phyloP scores from a whole-genome alignment of 1,284 basidiomycete genomes.

The Rhizopogon parksii region DNA sequence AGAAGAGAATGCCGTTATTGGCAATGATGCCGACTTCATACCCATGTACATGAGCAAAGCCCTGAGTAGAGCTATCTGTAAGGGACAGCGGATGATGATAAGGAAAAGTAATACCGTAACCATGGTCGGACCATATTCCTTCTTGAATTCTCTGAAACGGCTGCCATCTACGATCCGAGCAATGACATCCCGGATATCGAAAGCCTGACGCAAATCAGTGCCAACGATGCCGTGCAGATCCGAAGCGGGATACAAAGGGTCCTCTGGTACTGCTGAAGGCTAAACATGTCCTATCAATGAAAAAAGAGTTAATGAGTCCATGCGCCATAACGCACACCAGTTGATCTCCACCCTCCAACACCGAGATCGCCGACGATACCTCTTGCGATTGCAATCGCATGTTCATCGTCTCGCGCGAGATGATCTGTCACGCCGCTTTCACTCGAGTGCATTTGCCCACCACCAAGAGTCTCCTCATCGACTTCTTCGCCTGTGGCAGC shows the following conservation, averaged over 20 bases:
- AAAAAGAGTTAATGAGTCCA: neutral
- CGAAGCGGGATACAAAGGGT: conserved; percentile 72
- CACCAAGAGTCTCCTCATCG: conserved; percentile 88
- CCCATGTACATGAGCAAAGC: conserved; percentile 88
- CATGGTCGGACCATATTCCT: conserved; percentile 86
- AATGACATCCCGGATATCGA: conserved; percentile 93
- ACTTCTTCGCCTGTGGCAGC: conserved; percentile 93
- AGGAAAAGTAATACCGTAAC: conserved; percentile 58
- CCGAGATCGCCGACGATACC: conserved; percentile 79
- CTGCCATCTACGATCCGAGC: conserved; percentile 88
- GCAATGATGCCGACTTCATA: conserved; percentile 86
- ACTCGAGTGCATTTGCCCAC: conserved; percentile 90
- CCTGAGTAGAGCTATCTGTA: conserved; percentile 36
- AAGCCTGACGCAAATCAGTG: conserved; percentile 79
- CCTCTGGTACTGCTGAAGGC: conserved; percentile 56
- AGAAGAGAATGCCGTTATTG: conserved; percentile 93
- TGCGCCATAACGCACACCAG: conserved; percentile 35
- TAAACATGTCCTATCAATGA: conserved; percentile 26
- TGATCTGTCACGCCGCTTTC: conserved; percentile 95
- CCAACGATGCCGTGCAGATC: conserved; percentile 92
- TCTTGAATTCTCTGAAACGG: conserved; percentile 92
- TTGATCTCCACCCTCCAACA: conserved; percentile 42
- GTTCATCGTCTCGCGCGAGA: conserved; percentile 81
- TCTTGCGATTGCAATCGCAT: conserved; percentile 81
- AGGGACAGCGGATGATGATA: conserved; percentile 6